Evolutionary conservation across 2,329 filamentous ascomycete species (phyloP).

Genomic region (Talaromyces funiculosus): DNA sequence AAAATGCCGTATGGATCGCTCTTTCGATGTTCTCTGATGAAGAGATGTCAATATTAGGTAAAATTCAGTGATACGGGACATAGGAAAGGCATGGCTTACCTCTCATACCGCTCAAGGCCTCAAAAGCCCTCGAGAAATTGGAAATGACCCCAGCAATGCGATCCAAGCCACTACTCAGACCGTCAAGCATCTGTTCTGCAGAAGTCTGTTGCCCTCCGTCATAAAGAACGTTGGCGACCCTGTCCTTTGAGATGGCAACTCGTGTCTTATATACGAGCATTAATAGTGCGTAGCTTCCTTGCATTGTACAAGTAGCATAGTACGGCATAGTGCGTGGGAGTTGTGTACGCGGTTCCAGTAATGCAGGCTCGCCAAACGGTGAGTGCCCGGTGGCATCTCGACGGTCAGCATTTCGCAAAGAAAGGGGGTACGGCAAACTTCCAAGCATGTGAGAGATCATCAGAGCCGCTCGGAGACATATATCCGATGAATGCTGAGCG

Average conservation of each 20-base stretch:
- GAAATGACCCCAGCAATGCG: constrained; percentile 32
- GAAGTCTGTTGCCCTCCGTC: constrained; percentile 21
- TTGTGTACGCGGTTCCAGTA: constrained; percentile 16
- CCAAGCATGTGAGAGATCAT: constrained; percentile 39
- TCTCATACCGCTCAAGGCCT: constrained; percentile 42
- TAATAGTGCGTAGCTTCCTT: constrained; percentile 43
- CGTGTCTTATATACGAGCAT: constrained; percentile 42
- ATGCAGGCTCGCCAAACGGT: constrained; percentile 15
- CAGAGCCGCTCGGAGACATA: constrained; percentile 37
- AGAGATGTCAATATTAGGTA: neutral
- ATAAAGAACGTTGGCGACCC: constrained; percentile 21
- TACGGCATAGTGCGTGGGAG: constrained; percentile 43
- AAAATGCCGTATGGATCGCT: constrained; percentile 39
- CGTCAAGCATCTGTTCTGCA: constrained; percentile 29
- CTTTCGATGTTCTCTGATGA: constrained; percentile 39
- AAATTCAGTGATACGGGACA: neutral
- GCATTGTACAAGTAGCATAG: constrained; percentile 45
- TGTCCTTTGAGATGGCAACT: constrained; percentile 26
- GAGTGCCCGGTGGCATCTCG: constrained; percentile 6
- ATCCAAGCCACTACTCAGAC: constrained; percentile 34
- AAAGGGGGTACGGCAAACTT: constrained; percentile 33
- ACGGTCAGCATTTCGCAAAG: constrained; percentile 18
- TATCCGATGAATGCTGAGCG: constrained; percentile 36
- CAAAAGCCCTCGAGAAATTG: constrained; percentile 39
- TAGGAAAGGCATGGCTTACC: constrained; percentile 22